Base-by-base conservation (phyloP, 495 filamentous ascomycete genomes). In the Penicillium canescens region DNA sequence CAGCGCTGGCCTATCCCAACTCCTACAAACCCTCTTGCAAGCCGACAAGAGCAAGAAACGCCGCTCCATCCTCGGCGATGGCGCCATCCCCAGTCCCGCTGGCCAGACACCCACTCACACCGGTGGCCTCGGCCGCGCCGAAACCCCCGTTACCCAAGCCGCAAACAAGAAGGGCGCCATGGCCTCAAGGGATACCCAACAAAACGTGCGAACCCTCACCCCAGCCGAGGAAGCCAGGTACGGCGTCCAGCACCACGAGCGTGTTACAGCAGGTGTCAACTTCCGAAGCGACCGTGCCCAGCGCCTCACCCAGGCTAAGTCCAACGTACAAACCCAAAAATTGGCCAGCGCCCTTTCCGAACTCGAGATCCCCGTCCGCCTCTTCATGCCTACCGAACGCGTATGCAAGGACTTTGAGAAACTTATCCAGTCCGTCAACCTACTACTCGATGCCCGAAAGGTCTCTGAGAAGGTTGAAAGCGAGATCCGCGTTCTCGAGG, bases 31-130 rank as follows among this genome's bases (percentile, higher is more conserved):
- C 46, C 85, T 98, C 44, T 63, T 87, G 26, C 83, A 82, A 52
- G 82, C 84, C 35, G 91, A 97, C 70, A 93, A 93, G 65, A 86
- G 82, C 57, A 96, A 96, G 75, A 96, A 96, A 64, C 82, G 87
- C 43, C 82, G 82, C 52, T 80, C 78, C 14, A 67, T 87, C 13
- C 78, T 87, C 62, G 88, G 82, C 16, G 86, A 87, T 9, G 61
- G 69, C 13, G 72, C 61, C 28, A 45, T 66, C 6, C 61, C 74
- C 14, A 82, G 76, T 46, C 80, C 85, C 18, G 66, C 76, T 35
- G 67, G 71, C 49, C 69, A 79, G 55, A 79, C 71, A 63, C 86
- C 63, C 60, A 84, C 63, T 6, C 61, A 72, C 26, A 64, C 66
- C 24, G 56, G 57, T 12, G 59, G 66, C 1, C 54, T 58, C 6